Evolutionary conservation across 306 rosid genomes (phyloP), one percentile per base, ranked within the genome.

Genomic region (Vachellia pachyceras): DNA sequence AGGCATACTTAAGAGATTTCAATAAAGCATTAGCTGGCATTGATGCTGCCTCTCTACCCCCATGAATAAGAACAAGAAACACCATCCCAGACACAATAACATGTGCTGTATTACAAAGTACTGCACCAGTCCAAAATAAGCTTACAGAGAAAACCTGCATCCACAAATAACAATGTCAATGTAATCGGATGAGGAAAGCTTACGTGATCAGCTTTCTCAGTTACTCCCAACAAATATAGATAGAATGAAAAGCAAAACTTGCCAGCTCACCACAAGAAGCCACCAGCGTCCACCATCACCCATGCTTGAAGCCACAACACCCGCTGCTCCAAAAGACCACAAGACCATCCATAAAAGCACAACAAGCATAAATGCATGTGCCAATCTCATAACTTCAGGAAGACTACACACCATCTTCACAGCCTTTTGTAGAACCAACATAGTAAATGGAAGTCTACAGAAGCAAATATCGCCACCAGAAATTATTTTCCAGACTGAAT

Each of bases 191-290:
- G 72, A 55, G 69, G 55, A 36, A 80, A 69, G 41, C 60, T 69
- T 33, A 25, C 72, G 57, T 7, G 71, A 73, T 73, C 70, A 61
- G 70, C 20, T 42, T 67, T 65, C 39, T 77, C 81, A 83, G 77
- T 75, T 61, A 45, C 46, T 82, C 41, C 63, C 66, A 57, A 78
- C 75, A 76, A 65, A 50, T 74, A 83, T 10, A 17, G 66, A 86
- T 71, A 85, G 77, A 90, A 90, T 64, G 84, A 88, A 90, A 87
- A 86, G 91, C 82, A 89, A 90, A 95, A 93, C 95, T 93, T 90
- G 98, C 97, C 96, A 87, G 91, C 99, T 95, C 99, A 95, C 99
- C 99, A 89, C 97, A 90, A 95, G 98, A 86, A 95, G 96, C 99
- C 99, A 95, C 99, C 99, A 95, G 79, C 94, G 92, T 79, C 97